Evolutionary conservation across 2,329 filamentous ascomycete genomes (phyloP), one percentile per base, ranked within the genome.

Genomic region (Xylaria sp.): DNA sequence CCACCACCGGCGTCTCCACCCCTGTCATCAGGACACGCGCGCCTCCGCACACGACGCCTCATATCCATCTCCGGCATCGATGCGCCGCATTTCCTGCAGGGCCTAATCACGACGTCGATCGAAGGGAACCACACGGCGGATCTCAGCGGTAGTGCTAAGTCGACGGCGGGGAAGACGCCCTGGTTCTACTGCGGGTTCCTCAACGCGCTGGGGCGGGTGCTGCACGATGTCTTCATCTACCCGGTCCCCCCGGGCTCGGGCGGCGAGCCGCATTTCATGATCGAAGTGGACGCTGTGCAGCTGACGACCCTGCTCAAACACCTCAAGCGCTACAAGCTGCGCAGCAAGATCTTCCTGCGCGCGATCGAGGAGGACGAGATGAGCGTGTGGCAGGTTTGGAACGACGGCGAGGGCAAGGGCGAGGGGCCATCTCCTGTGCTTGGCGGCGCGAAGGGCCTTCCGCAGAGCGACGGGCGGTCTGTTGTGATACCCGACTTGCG

Each of bases 151-250:
- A 7, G 8, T 36, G 50, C 48, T 9, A 14, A 1, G 9, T 11
- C 50, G 14, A 32, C 48, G 7, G 36, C 48, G 27, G 47, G 21
- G 36, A 59, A 21, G 27, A 75, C 73, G 3, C 80, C 82, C 0
- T 90, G 89, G 3, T 90, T 92, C 78, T 98, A 97, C 80, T 86
- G 91, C 6, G 93, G 90, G 0, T 97, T 99, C 76, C 85, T 99
- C 50, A 97, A 92, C 73, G 93, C 95, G 7, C 88, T 89, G 68
- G 96, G 96, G 50, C 88, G 94, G 65, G 87, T 99, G 9, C 83
- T 98, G 51, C 88, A 95, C 82, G 96, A 99, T 81, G 92, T 94
- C 61, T 97, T 98, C 79, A 85, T 99, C 56, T 98, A 97, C 83
- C 91, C 90, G 0, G 82, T 88, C 71, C 76, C 81, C 54, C 76